These are phyloP conservation scores for Suillus cothurnatus DNA, from an alignment of 768 basidiomycete species.

Conservation along the genomic window DNA sequence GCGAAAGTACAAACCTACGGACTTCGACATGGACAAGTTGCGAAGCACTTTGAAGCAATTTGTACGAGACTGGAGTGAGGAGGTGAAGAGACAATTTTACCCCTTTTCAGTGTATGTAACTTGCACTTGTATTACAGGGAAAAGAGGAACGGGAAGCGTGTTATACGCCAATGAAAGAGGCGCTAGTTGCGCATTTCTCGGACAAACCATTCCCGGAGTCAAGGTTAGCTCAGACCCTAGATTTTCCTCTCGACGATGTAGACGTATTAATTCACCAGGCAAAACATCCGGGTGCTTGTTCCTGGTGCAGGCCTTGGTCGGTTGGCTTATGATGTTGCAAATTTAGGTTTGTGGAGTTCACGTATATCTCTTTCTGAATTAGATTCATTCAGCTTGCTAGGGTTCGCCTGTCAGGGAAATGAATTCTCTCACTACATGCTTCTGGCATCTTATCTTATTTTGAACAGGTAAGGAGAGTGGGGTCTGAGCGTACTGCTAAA, in stretches of 20 bases:
- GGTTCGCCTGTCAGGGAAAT: slow-evolving; percentile 90
- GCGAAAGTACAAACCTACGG: slow-evolving; percentile 51
- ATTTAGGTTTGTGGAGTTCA: slow-evolving; percentile 55
- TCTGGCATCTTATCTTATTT: slow-evolving; percentile 81
- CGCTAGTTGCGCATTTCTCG: slow-evolving; percentile 64
- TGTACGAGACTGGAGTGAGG: slow-evolving; percentile 89
- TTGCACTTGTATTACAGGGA: slow-evolving; percentile 49
- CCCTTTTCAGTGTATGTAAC: neutral
- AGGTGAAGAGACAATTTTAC: slow-evolving; percentile 46
- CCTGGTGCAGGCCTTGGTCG: slow-evolving; percentile 91
- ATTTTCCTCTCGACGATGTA: neutral
- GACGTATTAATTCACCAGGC: slow-evolving; percentile 52
- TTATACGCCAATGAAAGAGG: slow-evolving; percentile 82
- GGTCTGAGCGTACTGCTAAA: neutral
- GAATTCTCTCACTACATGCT: slow-evolving; percentile 98
- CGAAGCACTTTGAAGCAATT: slow-evolving; percentile 92
- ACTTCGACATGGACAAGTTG: slow-evolving; percentile 88
- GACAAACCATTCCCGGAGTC: slow-evolving; percentile 9
- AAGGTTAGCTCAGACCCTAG: neutral
- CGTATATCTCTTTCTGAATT: slow-evolving; percentile 7
- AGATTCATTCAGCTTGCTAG: slow-evolving; percentile 38
- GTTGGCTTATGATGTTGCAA: slow-evolving; percentile 86
- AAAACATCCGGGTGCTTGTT: slow-evolving; percentile 72
- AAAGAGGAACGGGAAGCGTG: slow-evolving; percentile 72
- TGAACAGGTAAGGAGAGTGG: slow-evolving; percentile 68